Evolutionary conservation across 2,329 filamentous ascomycete species (phyloP).

Genomic region (Seiridium unicorne): DNA sequence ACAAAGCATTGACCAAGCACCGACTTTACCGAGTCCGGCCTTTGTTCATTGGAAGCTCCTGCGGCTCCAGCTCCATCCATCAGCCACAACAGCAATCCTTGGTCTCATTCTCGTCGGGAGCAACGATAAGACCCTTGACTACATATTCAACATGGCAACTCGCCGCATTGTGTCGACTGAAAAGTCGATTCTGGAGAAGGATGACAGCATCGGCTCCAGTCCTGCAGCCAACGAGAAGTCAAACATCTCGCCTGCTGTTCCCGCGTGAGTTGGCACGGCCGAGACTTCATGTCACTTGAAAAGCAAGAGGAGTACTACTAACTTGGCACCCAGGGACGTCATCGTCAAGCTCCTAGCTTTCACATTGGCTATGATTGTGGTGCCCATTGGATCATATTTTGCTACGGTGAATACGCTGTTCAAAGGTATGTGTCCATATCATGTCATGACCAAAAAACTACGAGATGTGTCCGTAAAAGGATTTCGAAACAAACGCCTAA

Average conservation of each 20-base stretch:
- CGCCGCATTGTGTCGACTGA: constrained; percentile 64
- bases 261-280: constrained; percentile 56
- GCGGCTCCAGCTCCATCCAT: no score
- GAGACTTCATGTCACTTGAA: no score
- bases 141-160: constrained; percentile 58
- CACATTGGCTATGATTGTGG: constrained; percentile 84
- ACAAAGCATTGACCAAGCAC: background rate
- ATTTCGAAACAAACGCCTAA: no score
- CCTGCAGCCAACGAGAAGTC: constrained; percentile 55
- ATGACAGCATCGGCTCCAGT: constrained; percentile 42
- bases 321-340: constrained; percentile 58
- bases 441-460: background rate
- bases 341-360: constrained; percentile 89
- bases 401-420: constrained; percentile 75
- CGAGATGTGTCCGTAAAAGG: no score
- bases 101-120: no score
- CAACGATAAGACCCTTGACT: background rate
- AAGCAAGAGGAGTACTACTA: no score
- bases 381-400: constrained; percentile 90
- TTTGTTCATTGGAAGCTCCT: no score
- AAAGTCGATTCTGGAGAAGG: constrained; percentile 64
- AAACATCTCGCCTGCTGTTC: constrained; percentile 79
- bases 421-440: constrained; percentile 53
- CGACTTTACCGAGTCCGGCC: background rate
- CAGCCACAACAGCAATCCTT: no score